Conservation (phyloP, 495 filamentous ascomycete genomes). For the Arthonia radiata region DNA sequence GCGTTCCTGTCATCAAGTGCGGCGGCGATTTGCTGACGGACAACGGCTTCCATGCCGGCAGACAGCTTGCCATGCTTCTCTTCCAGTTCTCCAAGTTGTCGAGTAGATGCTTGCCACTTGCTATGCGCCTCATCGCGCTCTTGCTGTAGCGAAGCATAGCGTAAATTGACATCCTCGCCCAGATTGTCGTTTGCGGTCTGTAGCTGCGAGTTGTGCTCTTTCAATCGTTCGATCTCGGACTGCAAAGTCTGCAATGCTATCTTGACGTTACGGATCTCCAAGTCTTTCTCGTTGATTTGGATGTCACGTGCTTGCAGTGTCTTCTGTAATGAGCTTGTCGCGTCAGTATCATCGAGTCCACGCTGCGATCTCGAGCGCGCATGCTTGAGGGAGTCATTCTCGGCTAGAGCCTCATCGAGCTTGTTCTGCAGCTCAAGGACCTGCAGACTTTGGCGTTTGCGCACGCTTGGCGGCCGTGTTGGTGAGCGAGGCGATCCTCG, state of each 20-base stretch:
- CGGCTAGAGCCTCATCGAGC: constrained; percentile 8
- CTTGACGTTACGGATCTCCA: constrained; percentile 57
- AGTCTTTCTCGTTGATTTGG: constrained; percentile 34
- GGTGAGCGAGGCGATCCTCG: constrained; percentile 78
- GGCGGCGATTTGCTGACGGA: constrained; percentile 32
- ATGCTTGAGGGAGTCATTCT: constrained; percentile 7
- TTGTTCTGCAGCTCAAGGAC: constrained; percentile 51
- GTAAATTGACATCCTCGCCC: constrained; percentile 36
- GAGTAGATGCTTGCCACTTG: constrained; percentile 19
- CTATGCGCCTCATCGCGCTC: constrained; percentile 26
- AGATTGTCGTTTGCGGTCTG: constrained; percentile 42
- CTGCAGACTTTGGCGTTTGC: constrained; percentile 89
- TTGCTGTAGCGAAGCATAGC: constrained; percentile 32
- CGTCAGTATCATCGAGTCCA: constrained; percentile 50
- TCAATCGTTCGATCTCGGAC: constrained; percentile 48
- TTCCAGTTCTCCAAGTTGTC: constrained; percentile 39
- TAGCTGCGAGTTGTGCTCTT: constrained; percentile 48
- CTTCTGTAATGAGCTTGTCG: constrained; percentile 54
- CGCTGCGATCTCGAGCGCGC: constrained; percentile 7
- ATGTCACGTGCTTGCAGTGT: constrained; percentile 29
- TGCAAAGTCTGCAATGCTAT: constrained; percentile 54
- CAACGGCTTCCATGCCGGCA: constrained; percentile 34
- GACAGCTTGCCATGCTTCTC: constrained; percentile 32
- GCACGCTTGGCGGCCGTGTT: constrained; percentile 84
- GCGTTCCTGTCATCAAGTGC: constrained; percentile 47